Base-by-base conservation (phyloP, 1,284 basidiomycete genomes). In the Ganoderma lucidum region DNA sequence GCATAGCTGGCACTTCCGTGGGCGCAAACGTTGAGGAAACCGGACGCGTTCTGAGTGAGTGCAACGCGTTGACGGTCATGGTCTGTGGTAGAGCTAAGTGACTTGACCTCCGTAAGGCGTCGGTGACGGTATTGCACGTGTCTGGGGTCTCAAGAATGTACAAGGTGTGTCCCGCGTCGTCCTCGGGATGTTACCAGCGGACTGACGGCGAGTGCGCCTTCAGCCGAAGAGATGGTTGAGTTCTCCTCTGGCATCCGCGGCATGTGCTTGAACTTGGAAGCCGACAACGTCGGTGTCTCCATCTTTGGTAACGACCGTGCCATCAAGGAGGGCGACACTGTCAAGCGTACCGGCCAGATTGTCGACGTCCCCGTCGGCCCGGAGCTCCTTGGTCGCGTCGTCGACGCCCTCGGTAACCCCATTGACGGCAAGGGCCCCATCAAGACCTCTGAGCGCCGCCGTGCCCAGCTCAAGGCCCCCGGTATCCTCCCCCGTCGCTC, bases 151-250 rank as follows among this genome's bases (percentile, higher is more conserved):
- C 77, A 90, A 81, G 83, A 95, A 95, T 79, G 97, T 99, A 81
- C 96, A 98, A 87, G 95, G 94, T 95, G 77, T 72, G 83, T 79
- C 67, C 63, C 63, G 64, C 56, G 17, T 19, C 64, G 42, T 32
- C 10, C 9, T 45, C 60, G n/a, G 15, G 35, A 37, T 23, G 48
- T 56, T 71, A 48, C 42, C 44, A 19, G 64, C 64, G 70, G 63
- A 62, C 67, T 70, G 65, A 75, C 65, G 56, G 71, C 64, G 64
- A 30, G 72, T 64, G 71, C 70, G 65, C 66, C 71, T 32, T 71
- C 79, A 95, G 94, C 94, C 87, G 97, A 99, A 87, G 97, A 99
- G 92, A 99, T 99, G 97, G 97, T 99, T 90, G 97, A 99, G 90
- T 99, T 99, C 91, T 96, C 97, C 70, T 99, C 97, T 69, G 97